Base-by-base conservation (phyloP, 1,284 basidiomycete species). In the Rhodotorula sp. region DNA sequence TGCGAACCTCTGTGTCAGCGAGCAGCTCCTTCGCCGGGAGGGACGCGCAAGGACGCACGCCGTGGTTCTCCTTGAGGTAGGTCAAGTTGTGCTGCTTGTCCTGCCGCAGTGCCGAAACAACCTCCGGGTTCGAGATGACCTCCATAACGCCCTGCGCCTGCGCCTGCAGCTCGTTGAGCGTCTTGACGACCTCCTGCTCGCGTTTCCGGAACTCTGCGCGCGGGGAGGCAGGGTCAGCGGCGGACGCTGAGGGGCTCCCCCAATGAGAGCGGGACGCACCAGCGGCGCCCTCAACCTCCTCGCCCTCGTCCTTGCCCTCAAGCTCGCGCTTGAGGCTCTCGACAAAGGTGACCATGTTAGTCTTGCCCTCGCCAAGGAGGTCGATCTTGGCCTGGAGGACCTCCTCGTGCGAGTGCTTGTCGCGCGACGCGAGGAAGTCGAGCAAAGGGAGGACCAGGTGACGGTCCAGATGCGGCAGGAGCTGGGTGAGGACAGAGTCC, bases 1-100 rank as follows among this genome's bases (percentile, higher is more conserved):
- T 72, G 51, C 34, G n/a, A 2, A n/a, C 29, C 12, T 22, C 8
- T 0, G 41, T 46, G 59, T 36, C 53, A 55, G 59, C n/a, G n/a
- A n/a, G n/a, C n/a, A n/a, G n/a, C n/a, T n/a, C n/a, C n/a, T n/a
- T 22, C 44, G 34, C 25, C 4, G 19, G 15, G 9, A 34, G 5
- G 29, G 32, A n/a, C 8, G 34, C 17, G 32, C 4, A 57, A 66
- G 22, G 27, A 85, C 89, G 77, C 79, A 94, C 94, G 77, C 89
- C 87, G 84, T 96, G 96, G 81, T 97, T 90, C 70, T 96, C 92
- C 83, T 94, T 92, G 80, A 99, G 87, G 83, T 95, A 93, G 73
- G 91, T 89, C 81, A 98, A 81, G 83, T 97, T 98, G 85, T 96
- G 94, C 78, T 92, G 91, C 85, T 97, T 97, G 84, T 99, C 97